Conservation (phyloP, 225 moss, liverwort and hornwort species). For the Lunularia cruciata region DNA sequence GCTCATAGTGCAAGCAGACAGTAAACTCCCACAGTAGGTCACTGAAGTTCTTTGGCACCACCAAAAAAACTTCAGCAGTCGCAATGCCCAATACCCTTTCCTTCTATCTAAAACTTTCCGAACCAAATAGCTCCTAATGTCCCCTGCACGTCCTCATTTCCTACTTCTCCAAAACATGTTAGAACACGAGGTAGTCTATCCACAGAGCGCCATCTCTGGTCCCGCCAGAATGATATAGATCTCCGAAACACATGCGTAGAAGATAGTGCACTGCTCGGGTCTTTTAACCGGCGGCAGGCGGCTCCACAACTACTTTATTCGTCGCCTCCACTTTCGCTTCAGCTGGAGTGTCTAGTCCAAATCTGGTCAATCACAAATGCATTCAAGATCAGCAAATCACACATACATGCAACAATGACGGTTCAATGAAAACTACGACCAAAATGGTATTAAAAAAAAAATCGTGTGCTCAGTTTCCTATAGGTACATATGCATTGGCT, state of each 20-base stretch:
- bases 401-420: neutral
- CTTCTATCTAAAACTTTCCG: neutral
- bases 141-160: neutral
- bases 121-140: neutral
- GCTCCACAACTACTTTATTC: constrained; percentile 21
- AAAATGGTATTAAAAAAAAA: neutral
- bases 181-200: neutral
- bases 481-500: neutral
- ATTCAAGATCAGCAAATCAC: neutral
- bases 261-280: neutral
- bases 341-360: constrained; percentile 26
- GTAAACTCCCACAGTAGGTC: neutral
- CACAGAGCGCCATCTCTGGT: neutral
- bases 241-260: neutral
- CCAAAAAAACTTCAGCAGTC: constrained; percentile 12
- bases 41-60: no score
- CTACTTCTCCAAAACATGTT: neutral
- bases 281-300: constrained; percentile 19
- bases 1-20: neutral
- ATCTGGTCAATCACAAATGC: constrained; percentile 17
- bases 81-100: neutral
- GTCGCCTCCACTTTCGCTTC: constrained; percentile 21
- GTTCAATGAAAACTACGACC: neutral
- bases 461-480: neutral
- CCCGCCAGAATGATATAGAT: neutral